Base-by-base conservation (phyloP, 2,329 filamentous ascomycete genomes). In the Aureobasidium sp. region DNA sequence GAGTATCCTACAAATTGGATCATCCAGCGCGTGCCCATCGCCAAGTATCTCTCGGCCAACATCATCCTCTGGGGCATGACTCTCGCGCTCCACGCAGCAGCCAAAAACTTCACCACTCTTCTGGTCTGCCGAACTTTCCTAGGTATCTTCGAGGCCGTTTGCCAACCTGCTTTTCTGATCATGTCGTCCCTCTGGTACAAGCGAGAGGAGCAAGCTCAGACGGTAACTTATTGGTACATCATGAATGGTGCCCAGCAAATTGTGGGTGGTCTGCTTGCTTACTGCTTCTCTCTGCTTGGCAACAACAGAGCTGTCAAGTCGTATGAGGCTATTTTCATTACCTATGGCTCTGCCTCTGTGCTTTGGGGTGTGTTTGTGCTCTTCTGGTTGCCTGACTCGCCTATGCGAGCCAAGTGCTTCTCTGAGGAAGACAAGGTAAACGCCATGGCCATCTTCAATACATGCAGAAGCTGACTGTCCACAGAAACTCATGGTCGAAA, bases 111-210 rank as follows among this genome's bases (percentile, higher is more conserved):
- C 67, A 74, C 77, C 0, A 79, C 82, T 0, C 76, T 90, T 1
- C 75, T 88, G 2, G 71, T 78, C 0, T 81, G 88, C 5, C 82
- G 88, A 23, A 87, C 83, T 0, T 74, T 90, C 8, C 81, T 90
- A 5, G 87, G 88, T 65, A 82, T 88, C 61, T 89, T 89, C 68
- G 87, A 90, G 72, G 84, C 87, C 0, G 82, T 83, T 41, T 88
- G 85, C 69, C 86, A 89, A 70, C 87, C 87, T 0, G 79, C 81
- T 2, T 89, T 90, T 67, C 76, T 90, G 32, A 76, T 90, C 57
- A 77, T 90, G 61, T 87, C 82, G 0, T 79, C 81, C 37, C 87
- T 88, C 77, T 90, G 87, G 87, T 90, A 90, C 72, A 84, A 82
- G 64, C 79, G 86, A 37, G 60, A 64, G 61, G 87, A 90, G 67